Evolutionary conservation across 345 rosid genomes (phyloP), one percentile per base, ranked within the genome.

Genomic region (Boechera stricta): DNA sequence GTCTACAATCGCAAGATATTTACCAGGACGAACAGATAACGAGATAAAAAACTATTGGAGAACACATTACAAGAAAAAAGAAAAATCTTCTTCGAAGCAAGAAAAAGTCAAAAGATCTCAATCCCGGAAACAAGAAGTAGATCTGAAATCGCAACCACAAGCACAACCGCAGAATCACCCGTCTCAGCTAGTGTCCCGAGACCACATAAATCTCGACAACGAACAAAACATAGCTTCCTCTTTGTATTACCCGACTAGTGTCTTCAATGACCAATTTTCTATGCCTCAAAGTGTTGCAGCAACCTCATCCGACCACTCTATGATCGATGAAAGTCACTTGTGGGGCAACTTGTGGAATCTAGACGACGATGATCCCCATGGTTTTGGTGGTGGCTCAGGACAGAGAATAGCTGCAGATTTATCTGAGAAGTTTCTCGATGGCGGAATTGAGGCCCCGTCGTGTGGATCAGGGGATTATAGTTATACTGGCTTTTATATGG

Each of bases 21-120:
- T 94, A 72, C 97, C 98, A 0, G 97, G 97, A 39, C 87, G 97
- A 77, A 94, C 97, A 15, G 97, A 92, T 52, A 92, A 92, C 72
- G 97, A 94, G 77, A 94, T 92, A n/a, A 94, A 94, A 77, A 94
- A 94, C 73, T 90, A 92, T 18, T 89, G 97, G 98, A 88, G 97
- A 81, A 94, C 97, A 12, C 97, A 89, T 73, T 90, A 84, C 86
- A 90, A 87, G 82, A 87, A 84, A 79, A 88, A 77, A 63, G 87
- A 83, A 5, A 83, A 47, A 68, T 74, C 85, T 26, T 67, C 74
- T 15, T 65, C 63, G 10, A 82, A 73, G 66, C 82, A 71, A 68
- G 84, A 80, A 10, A 84, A 71, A 64, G 45, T 18, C 16, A 71
- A 65, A 49, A 71, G 52, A 65, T 56, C 60, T 48, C 59, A 24